Evolutionary conservation across 2,329 filamentous ascomycete genomes (phyloP).

Genomic region (Claviceps arundinis): DNA sequence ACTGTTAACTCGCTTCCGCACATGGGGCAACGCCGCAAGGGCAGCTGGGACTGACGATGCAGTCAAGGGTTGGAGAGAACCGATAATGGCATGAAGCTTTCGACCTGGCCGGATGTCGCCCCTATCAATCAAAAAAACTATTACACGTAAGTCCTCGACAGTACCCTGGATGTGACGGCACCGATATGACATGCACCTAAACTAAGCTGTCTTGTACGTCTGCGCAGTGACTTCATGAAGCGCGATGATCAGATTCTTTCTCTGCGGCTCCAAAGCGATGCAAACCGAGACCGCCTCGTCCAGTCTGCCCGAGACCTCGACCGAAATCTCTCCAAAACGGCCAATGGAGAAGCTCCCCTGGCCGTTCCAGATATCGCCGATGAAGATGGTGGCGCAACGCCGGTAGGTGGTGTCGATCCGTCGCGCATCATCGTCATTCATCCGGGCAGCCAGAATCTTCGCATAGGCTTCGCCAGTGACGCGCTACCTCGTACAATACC

Average conservation of each 20-base stretch:
- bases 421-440: conserved; percentile 93
- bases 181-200: background rate
- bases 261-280: conserved; percentile 76
- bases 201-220: conserved; percentile 8
- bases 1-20: conserved; percentile 5
- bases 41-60: conserved; percentile 2
- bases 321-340: conserved; percentile 64
- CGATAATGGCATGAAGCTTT: conserved; percentile 95
- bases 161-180: background rate
- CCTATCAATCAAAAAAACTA: conserved; percentile 99
- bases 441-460: conserved; percentile 85
- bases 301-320: conserved; percentile 81
- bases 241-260: conserved; percentile 93
- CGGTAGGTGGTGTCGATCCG: conserved; percentile 52
- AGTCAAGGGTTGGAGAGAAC: conserved; percentile 75
- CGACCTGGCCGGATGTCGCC: conserved; percentile 80
- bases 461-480: conserved; percentile 91
- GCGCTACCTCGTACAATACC: conserved; percentile 87
- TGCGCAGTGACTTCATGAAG: conserved; percentile 81
- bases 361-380: conserved; percentile 46
- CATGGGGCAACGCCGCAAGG: conserved; percentile 11
- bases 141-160: conserved; percentile 56
- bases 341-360: conserved; percentile 50
- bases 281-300: conserved; percentile 68
- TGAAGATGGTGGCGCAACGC: conserved; percentile 41